Evolutionary conservation across 202 grass and related monocot species (phyloP).

Genomic region (Sporobolus alterniflorus): DNA sequence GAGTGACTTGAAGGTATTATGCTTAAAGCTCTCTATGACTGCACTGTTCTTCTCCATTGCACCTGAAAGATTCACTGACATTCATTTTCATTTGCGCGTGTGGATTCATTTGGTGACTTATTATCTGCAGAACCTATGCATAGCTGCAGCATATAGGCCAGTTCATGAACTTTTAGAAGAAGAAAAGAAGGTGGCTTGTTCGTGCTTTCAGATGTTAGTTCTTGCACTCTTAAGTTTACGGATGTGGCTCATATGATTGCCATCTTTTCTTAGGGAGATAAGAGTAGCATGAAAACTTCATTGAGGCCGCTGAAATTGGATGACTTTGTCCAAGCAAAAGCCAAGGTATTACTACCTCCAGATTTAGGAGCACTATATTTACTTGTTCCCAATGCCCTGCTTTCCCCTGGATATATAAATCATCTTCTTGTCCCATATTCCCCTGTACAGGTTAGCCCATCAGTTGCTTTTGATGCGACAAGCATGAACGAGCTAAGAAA

Average conservation of each 20-base stretch:
- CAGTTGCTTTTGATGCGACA: constrained; percentile 80
- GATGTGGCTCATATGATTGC: constrained; percentile 17
- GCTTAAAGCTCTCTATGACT: constrained; percentile 4
- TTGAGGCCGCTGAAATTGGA: constrained; percentile 75
- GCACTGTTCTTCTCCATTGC: constrained; percentile 4
- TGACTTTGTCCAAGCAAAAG: constrained; percentile 95
- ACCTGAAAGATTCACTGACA: neutral
- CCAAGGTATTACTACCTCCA: constrained; percentile 70
- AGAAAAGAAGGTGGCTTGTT: constrained; percentile 73
- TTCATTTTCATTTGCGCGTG: neutral
- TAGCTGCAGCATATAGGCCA: constrained; percentile 93
- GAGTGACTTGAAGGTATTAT: constrained; percentile 88
- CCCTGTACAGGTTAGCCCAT: constrained; percentile 91
- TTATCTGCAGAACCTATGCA: constrained; percentile 88
- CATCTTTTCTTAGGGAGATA: constrained; percentile 62
- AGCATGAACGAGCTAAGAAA: constrained; percentile 95
- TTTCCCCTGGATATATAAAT: too few relatives aligned
- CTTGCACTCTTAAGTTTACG: too few relatives aligned
- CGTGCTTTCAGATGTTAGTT: too few relatives aligned
- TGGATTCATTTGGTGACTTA: constrained; percentile 16
- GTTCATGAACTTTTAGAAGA: constrained; percentile 89
- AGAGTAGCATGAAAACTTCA: constrained; percentile 24
- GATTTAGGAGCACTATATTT: too few relatives aligned
- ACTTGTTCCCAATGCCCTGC: too few relatives aligned
- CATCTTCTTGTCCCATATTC: too few relatives aligned